Conservation (phyloP, 1,139 yeast species). For the Debaryomyces fabryi region DNA sequence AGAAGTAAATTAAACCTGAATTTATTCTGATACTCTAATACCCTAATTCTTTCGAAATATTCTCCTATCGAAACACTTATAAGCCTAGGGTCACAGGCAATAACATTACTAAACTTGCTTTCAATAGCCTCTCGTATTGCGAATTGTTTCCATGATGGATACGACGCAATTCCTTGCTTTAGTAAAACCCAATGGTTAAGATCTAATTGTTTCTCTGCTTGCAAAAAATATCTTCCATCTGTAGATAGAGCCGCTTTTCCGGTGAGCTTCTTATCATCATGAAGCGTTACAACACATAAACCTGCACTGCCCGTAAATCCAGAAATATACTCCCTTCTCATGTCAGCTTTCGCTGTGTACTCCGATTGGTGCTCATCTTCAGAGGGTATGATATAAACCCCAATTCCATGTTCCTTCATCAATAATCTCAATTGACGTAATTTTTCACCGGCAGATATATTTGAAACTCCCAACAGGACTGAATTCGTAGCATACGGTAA, state of each 20-base stretch:
- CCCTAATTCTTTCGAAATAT: slow-evolving; percentile 30
- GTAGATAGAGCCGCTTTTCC: slow-evolving; percentile 56
- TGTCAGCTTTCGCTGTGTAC: slow-evolving; percentile 53
- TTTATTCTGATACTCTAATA: slow-evolving; percentile 20
- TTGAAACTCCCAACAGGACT: background rate
- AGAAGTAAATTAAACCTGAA: slow-evolving; percentile 37
- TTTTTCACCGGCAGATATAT: slow-evolving; percentile 21
- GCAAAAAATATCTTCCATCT: slow-evolving; percentile 59
- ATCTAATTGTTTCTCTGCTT: slow-evolving; percentile 48
- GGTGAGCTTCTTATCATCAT: slow-evolving; percentile 27
- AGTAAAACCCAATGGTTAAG: slow-evolving; percentile 36
- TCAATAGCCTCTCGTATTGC: slow-evolving; percentile 37
- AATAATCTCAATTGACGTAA: slow-evolving; percentile 36
- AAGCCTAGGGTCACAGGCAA: slow-evolving; percentile 45
- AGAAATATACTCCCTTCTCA: slow-evolving; percentile 50
- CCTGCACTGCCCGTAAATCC: slow-evolving; percentile 66
- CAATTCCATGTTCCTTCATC: slow-evolving; percentile 46
- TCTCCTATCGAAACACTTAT: slow-evolving; percentile 39
- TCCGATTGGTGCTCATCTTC: slow-evolving; percentile 64
- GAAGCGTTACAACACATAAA: slow-evolving; percentile 51
- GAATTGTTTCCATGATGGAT: slow-evolving; percentile 42
- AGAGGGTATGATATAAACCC: slow-evolving; percentile 58
- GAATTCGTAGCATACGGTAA: slow-evolving; percentile 25
- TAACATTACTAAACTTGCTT: slow-evolving; percentile 37
- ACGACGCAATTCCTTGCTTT: slow-evolving; percentile 41